These are phyloP conservation scores for Glaciozyma antarctica DNA, from an alignment of 768 basidiomycete genomes.

Conservation along the genomic window DNA sequence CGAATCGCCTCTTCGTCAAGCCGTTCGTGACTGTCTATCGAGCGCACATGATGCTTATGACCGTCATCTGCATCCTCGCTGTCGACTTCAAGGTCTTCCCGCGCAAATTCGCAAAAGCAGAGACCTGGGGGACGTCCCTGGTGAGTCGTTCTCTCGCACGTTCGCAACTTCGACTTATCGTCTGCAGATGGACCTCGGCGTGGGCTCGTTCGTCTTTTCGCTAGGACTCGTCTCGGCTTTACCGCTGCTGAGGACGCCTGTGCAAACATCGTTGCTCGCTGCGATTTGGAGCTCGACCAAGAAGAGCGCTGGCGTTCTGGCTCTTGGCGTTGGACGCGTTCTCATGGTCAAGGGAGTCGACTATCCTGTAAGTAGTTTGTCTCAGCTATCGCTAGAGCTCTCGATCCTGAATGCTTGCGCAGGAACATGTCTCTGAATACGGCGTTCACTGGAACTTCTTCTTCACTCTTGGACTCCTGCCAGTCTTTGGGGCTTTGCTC, in stretches of 20 bases:
- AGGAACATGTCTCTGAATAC: constrained; percentile 95
- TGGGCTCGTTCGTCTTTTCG: constrained; percentile 94
- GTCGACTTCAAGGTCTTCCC: constrained; percentile 95
- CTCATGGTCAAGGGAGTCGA: constrained; percentile 82
- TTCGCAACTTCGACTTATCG: neutral
- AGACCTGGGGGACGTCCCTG: constrained; percentile 87
- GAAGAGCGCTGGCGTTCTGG: constrained; percentile 59
- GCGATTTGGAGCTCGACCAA: constrained; percentile 48
- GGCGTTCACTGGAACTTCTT: constrained; percentile 99
- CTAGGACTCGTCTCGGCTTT: constrained; percentile 86
- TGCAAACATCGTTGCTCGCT: constrained; percentile 33
- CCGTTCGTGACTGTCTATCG: constrained; percentile 78
- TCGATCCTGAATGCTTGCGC: neutral
- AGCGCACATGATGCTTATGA: constrained; percentile 92
- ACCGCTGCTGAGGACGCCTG: constrained; percentile 59
- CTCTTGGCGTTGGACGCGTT: constrained; percentile 66
- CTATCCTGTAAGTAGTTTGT: constrained; percentile 62
- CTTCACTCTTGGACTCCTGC: constrained; percentile 75
- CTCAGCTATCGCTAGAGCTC: neutral
- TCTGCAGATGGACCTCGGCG: constrained; percentile 88
- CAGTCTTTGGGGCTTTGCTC: constrained; percentile 37
- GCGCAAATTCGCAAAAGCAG: constrained; percentile 76
- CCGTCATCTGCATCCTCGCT: constrained; percentile 78
- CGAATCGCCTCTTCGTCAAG: constrained; percentile 43
- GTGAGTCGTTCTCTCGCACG: constrained; percentile 44